These are phyloP conservation scores for Potentilla sterilis DNA, from an alignment of 306 rosid species.

Conservation along the genomic window DNA sequence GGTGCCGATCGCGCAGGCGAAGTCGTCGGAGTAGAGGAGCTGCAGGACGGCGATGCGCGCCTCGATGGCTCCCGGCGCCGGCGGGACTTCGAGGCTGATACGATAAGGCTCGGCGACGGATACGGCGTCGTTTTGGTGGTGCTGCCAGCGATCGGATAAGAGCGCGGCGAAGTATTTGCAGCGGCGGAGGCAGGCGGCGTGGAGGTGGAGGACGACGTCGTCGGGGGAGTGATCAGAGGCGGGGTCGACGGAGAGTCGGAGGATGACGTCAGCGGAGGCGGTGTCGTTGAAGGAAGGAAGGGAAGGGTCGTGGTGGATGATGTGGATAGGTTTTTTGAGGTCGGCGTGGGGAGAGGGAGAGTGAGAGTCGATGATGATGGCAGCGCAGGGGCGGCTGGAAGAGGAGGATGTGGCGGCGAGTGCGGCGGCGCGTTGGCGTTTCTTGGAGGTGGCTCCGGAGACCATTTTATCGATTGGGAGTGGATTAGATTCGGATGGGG, in stretches of 20 bases:
- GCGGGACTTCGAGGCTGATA: conserved; percentile 45
- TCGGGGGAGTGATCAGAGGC: conserved; percentile 36
- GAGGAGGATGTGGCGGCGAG: too few relatives aligned
- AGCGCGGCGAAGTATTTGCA: conserved; percentile 76
- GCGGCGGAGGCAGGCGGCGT: conserved; percentile 64
- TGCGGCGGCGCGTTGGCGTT: conserved; percentile 60
- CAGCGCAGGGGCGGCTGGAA: too few relatives aligned
- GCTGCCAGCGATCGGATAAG: conserved; percentile 80
- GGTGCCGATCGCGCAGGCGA: conserved; percentile 39
- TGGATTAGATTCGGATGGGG: background rate
- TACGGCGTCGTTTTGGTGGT: background rate
- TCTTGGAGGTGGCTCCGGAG: conserved; percentile 33
- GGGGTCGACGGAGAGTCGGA: conserved; percentile 56
- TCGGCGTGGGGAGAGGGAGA: conserved; percentile 22
- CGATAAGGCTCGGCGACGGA: background rate
- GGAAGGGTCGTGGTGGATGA: conserved; percentile 8
- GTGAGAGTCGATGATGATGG: conserved; percentile 27
- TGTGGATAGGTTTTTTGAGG: background rate
- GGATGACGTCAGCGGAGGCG: conserved; percentile 64
- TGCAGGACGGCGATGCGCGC: conserved; percentile 51
- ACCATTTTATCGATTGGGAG: conserved; percentile 17
- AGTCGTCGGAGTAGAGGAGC: conserved; percentile 63
- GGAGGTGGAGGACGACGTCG: conserved; percentile 62
- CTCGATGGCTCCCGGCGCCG: conserved; percentile 44
- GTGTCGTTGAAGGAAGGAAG: conserved; percentile 47